Evolutionary conservation across 192 early-diverging fungal species (phyloP).

Genomic region (Podila clonocystis): DNA sequence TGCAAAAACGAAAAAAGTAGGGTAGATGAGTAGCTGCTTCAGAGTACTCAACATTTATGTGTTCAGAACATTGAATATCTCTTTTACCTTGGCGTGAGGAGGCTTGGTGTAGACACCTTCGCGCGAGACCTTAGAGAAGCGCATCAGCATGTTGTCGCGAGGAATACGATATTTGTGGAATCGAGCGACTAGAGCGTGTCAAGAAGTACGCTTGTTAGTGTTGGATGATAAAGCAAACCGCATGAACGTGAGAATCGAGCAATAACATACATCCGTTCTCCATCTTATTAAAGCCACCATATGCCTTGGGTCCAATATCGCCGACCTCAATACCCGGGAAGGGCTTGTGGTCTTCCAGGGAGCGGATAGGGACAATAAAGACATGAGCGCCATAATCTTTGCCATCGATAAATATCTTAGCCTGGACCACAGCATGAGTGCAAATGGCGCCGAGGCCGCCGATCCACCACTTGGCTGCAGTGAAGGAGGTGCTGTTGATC

Average conservation of each 20-base stretch:
- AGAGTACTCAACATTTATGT: too few species aligned
- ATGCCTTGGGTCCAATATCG: slow-evolving; percentile 74
- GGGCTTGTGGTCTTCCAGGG: slow-evolving; percentile 65
- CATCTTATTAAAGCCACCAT: slow-evolving; percentile 56
- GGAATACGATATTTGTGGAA: slow-evolving; percentile 80
- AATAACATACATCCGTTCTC: slow-evolving; percentile 56
- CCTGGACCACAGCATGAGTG: slow-evolving; percentile 72
- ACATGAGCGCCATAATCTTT: slow-evolving; percentile 72
- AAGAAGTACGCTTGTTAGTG: slow-evolving; percentile 53
- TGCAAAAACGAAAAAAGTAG: slow-evolving; percentile 2
- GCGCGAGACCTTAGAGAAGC: slow-evolving; percentile 64
- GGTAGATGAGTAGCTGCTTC: too few species aligned
- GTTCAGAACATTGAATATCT: not conserved
- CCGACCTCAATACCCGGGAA: slow-evolving; percentile 68
- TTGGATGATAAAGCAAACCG: slow-evolving; percentile 18
- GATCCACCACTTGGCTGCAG: slow-evolving; percentile 75
- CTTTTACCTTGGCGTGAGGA: slow-evolving; percentile 58
- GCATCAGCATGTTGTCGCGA: slow-evolving; percentile 68
- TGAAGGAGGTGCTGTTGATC: slow-evolving; percentile 80
- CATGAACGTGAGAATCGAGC: not conserved
- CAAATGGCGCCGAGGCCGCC: slow-evolving; percentile 76
- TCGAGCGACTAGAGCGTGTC: slow-evolving; percentile 52
- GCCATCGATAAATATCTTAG: slow-evolving; percentile 64
- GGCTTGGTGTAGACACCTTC: slow-evolving; percentile 68
- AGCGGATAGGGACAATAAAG: slow-evolving; percentile 73